phyloP scores from a whole-genome alignment of 495 filamentous ascomycete species.

The Thozetella sp. region DNA sequence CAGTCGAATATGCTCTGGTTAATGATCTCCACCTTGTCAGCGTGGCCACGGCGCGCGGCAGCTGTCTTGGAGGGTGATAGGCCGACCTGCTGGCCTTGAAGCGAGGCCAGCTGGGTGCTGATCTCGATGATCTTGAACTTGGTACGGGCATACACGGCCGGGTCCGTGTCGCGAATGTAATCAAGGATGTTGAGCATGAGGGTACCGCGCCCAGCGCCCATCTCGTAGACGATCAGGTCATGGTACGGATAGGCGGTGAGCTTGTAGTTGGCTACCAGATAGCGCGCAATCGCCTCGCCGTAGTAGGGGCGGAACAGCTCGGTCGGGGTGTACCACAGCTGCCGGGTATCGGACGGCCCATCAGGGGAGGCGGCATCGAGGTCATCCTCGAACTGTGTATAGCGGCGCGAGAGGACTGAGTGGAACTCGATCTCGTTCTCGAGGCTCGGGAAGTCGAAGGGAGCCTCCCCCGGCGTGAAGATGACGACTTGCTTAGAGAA shows the following conservation, averaged over 20 bases:
- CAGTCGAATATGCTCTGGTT: conserved; percentile 96
- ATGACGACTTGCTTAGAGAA: conserved; percentile 98
- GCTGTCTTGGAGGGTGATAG: conserved; percentile 29
- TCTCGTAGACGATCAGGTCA: conserved; percentile 97
- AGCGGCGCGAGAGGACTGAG: conserved; percentile 70
- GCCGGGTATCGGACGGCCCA: conserved; percentile 70
- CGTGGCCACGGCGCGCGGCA: conserved; percentile 71
- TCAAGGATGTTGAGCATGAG: conserved; percentile 98
- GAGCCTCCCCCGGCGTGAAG: conserved; percentile 81
- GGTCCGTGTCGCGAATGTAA: conserved; percentile 88
- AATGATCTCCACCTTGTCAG: conserved; percentile 86
- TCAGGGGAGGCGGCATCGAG: conserved; percentile 62
- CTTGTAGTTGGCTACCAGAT: conserved; percentile 94
- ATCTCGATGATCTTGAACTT: conserved; percentile 97
- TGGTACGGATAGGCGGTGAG: conserved; percentile 92
- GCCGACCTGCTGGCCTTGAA: conserved; percentile 72
- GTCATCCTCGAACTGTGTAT: conserved; percentile 85
- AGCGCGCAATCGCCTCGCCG: conserved; percentile 92
- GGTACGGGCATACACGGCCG: conserved; percentile 91
- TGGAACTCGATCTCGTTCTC: conserved; percentile 85
- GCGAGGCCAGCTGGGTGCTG: conserved; percentile 71
- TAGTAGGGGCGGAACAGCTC: conserved; percentile 97
- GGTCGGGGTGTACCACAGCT: conserved; percentile 98
- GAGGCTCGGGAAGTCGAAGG: conserved; percentile 87
- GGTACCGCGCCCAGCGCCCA: conserved; percentile 96